Evolutionary conservation across 2,329 filamentous ascomycete genomes (phyloP), one percentile per base, ranked within the genome.

Genomic region (Cucurbitaria berberidis): DNA sequence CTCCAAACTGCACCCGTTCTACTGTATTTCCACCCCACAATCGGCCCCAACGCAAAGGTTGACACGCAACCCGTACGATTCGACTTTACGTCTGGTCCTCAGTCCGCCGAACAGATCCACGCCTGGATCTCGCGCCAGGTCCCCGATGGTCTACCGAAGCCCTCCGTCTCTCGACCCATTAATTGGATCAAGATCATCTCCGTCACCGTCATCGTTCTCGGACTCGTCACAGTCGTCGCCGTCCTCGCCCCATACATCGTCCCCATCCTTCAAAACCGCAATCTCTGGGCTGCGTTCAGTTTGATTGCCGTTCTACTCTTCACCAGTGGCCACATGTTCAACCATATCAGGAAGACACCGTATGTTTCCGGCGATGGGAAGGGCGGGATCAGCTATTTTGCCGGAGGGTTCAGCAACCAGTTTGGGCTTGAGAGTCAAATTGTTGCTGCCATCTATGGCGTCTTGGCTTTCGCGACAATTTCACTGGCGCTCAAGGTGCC

Each of bases 241-340:
- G 87, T 93, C 42, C 84, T 88, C 11, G 89, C 86, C 64, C 90
- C 91, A 5, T 96, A 93, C 67, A 69, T 97, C 11, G 72, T 93
- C 10, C 93, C 93, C 3, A 69, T 97, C 54, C 75, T 97, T 30
- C 90, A 92, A 75, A 97, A 89, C 80, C 89, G 93, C 64, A 98
- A 96, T 69, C 78, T 98, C 16, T 99, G 95, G 95, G 93, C 93
- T 21, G 91, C 90, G 19, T 77, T 96, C 68, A 96, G 90, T 76
- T 80, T 99, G 63, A 92, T 98, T 68, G 82, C 87, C 13, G 93
- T 99, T 59, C 84, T 99, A 36, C 82, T 97, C 52, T 99, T 98
- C 78, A 97, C 89, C 41, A 95, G 90, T 66, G 96, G 95, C 34
- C 93, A 98, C 78, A 99, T 99, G 96, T 99, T 96, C 84, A 99